Conservation (phyloP, 192 early-diverging fungal species). For the Rhizophagus clarus region DNA sequence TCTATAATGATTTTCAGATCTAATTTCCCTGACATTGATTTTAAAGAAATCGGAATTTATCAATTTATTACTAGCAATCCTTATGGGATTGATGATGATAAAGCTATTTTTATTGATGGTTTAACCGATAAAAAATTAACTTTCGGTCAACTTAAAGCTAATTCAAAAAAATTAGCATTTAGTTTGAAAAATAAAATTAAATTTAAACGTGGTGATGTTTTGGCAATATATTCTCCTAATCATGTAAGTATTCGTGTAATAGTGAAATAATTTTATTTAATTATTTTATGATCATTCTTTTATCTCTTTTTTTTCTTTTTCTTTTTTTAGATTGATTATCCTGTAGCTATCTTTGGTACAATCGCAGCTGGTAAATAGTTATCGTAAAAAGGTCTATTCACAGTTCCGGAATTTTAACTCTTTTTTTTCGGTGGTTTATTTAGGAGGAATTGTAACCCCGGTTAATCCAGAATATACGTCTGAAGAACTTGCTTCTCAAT, state of each 20-base stretch:
- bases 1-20: no score
- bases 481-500: constrained; percentile 75
- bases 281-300: no score
- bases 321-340: constrained; percentile 34
- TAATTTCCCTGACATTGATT: constrained; percentile 37
- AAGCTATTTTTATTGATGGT: constrained; percentile 50
- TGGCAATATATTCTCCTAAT: constrained; percentile 72
- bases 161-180: constrained; percentile 40
- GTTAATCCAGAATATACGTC: constrained; percentile 83
- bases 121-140: constrained; percentile 37
- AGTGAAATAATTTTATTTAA: no score
- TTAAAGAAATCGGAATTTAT: constrained; percentile 49
- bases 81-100: constrained; percentile 39
- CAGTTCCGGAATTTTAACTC: no score
- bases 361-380: constrained; percentile 42
- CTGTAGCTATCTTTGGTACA: constrained; percentile 38
- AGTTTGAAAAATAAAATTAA: constrained; percentile 55
- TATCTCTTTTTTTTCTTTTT: no score
- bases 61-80: constrained; percentile 45
- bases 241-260: constrained; percentile 47
- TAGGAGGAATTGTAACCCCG: constrained; percentile 70
- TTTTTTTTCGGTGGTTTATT: background rate
- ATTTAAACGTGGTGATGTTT: constrained; percentile 68
- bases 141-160: constrained; percentile 45
- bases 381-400: no score